phyloP scores from a whole-genome alignment of 352 stramenopile genomes.

The Chrysophaeum taylorii region DNA sequence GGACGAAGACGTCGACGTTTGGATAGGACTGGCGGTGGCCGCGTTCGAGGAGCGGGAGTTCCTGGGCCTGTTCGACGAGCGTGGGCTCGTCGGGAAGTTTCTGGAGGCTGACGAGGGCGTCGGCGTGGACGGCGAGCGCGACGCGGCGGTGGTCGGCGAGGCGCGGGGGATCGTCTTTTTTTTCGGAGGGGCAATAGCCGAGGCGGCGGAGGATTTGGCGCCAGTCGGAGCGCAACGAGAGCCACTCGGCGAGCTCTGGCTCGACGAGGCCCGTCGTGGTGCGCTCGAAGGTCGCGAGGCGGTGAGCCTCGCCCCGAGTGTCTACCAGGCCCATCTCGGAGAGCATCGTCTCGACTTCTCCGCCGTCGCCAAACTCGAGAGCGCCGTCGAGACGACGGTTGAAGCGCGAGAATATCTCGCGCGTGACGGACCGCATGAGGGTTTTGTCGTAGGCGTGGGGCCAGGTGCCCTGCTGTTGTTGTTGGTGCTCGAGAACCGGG shows the following conservation, averaged over 20 bases:
- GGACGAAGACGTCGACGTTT: not conserved
- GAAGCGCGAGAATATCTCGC: conserved; percentile 3
- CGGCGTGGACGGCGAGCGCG: not conserved
- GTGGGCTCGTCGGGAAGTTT: not conserved
- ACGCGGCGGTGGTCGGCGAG: not conserved
- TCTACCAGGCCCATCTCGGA: not conserved
- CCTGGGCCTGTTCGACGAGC: not conserved
- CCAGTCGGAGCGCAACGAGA: not conserved
- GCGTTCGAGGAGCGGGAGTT: not conserved
- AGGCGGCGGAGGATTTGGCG: not conserved
- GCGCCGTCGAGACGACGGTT: not conserved
- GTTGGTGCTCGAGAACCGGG: too few relatives aligned
- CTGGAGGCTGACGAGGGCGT: not conserved
- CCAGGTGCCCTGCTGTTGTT: not conserved
- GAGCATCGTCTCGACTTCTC: not conserved
- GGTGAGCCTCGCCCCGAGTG: too few relatives aligned
- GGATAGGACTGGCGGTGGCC: not conserved
- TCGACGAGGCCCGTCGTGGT: not conserved
- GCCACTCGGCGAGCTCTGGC: not conserved
- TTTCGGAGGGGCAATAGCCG: not conserved
- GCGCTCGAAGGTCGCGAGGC: not conserved
- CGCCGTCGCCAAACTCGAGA: not conserved
- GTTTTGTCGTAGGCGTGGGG: not conserved
- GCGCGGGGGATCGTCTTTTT: not conserved
- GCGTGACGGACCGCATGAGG: not conserved